Conservation (phyloP, 2,329 filamentous ascomycete species). For the Cladosporium sp. region DNA sequence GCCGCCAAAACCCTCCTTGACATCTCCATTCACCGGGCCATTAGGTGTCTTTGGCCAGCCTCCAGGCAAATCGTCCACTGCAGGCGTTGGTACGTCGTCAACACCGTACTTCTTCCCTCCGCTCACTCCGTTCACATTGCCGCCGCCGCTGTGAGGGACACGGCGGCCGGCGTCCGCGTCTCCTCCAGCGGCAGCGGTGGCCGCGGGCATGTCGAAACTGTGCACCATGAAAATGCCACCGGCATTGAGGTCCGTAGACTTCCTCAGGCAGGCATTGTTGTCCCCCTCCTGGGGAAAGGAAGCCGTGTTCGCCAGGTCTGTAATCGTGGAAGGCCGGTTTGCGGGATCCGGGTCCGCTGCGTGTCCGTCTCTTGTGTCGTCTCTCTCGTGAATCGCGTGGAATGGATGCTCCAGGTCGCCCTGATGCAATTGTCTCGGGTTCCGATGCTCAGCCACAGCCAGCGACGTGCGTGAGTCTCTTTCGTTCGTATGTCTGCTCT, state of each 20-base stretch:
- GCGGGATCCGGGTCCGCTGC: background rate
- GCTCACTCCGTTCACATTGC: slow-evolving; percentile 4
- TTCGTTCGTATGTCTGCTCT: slow-evolving; percentile 1
- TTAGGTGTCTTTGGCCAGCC: slow-evolving; percentile 30
- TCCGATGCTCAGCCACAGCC: background rate
- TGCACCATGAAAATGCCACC: slow-evolving; percentile 39
- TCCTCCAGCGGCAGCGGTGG: slow-evolving; percentile 42
- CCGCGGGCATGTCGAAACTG: slow-evolving; percentile 48
- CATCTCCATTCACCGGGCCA: slow-evolving; percentile 36
- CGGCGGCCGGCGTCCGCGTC: slow-evolving; percentile 13
- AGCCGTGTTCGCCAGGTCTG: slow-evolving; percentile 25
- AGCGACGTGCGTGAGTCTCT: background rate
- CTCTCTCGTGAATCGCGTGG: background rate
- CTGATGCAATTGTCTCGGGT: slow-evolving; percentile 6
- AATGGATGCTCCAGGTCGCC: background rate
- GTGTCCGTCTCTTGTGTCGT: background rate
- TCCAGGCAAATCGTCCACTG: slow-evolving; percentile 22
- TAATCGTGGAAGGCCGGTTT: slow-evolving; percentile 1
- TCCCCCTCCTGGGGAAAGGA: slow-evolving; percentile 25
- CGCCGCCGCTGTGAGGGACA: slow-evolving; percentile 12
- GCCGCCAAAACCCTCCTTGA: slow-evolving; percentile 32
- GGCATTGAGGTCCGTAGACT: slow-evolving; percentile 30
- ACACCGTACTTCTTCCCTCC: slow-evolving; percentile 8
- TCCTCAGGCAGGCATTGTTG: slow-evolving; percentile 25
- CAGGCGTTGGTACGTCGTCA: slow-evolving; percentile 16